Base-by-base conservation (phyloP, 2,329 filamentous ascomycete species). In the Sphaerulina vaccinii region DNA sequence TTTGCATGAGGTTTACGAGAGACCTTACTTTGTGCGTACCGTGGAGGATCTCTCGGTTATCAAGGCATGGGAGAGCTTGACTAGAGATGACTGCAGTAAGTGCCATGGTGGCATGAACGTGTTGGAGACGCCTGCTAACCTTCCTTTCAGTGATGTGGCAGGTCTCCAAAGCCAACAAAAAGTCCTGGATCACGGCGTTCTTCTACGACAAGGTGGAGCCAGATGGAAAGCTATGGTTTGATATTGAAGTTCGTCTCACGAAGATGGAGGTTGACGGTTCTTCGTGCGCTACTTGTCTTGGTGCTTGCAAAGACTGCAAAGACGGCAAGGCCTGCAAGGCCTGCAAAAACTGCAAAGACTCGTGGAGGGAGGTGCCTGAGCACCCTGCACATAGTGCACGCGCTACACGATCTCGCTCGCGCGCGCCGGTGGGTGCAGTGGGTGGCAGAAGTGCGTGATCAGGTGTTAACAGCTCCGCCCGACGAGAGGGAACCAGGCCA, bases 31-130 rank as follows among this genome's bases (percentile, higher is more conserved):
- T 16, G 45, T 49, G 45, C 45, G 36, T 15, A 36, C 24, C 36
- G 37, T 49, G 9, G 45, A 41, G 10, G 24, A 41, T 27, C n/a
- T 49, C 5, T 18, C 27, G 3, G 37, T 49, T 37, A 41, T 49
- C 37, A 40, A 49, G 24, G 36, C 45, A 5, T 49, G 27, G 24
- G 45, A 49, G 36, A 35, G 24, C 8, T 32, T 49, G 36, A 49
- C 45, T 1, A 41, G 21, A 24, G 37, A 37, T 3, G 21, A 22
- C 5, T 49, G 24, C 45, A 49, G 27, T 32, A 32, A 32, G 27
- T 32, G 3, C 11, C 10, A 29, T 29, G 27, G 27, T 5, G 10
- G n/a, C 27, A 13, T 13, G 27, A 3, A 29, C 8, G 27, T 9
- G 27, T 29, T 3, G 27, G 27, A 32, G 27, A 32, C 9, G n/a